Percentiles rank a stretch among this genome's conserved stretches.
Evolutionary conservation across 2,329 filamentous ascomycete species (phyloP).

Genomic region (Cyclaneusma minus): DNA sequence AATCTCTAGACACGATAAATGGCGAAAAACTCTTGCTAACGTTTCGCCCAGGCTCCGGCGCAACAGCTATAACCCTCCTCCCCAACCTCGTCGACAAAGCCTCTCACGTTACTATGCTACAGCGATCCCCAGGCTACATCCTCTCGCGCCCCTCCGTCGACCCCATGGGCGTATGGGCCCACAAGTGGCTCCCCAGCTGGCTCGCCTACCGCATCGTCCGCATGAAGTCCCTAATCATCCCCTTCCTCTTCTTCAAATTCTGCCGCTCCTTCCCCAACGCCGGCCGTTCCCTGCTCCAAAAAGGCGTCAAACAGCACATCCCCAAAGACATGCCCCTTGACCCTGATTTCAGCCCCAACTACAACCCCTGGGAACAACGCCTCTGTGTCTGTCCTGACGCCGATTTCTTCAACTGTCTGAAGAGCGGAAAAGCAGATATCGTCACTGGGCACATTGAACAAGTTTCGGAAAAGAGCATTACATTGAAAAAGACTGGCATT

Average conservation of each 20-base stretch:
- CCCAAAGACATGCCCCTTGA: constrained; percentile 37
- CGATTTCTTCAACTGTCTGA: constrained; percentile 38
- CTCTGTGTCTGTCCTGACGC: constrained; percentile 49
- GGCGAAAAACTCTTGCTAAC: too few species aligned
- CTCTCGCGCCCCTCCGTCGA: constrained; percentile 25
- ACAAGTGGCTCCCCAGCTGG: constrained; percentile 25
- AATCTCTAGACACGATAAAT: too few species aligned
- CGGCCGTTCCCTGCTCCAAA: constrained; percentile 30
- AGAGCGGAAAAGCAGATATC: constrained; percentile 27
- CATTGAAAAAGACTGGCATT: constrained; percentile 27
- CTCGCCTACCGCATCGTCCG: constrained; percentile 31
- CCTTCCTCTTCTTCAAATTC: constrained; percentile 31
- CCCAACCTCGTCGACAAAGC: constrained; percentile 53
- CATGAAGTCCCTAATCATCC: constrained; percentile 31
- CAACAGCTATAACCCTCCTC: constrained; percentile 64
- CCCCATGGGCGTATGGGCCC: constrained; percentile 6
- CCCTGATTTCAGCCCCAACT: constrained; percentile 47
- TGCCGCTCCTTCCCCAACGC: constrained; percentile 35
- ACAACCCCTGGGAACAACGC: constrained; percentile 59
- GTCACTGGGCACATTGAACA: constrained; percentile 36
- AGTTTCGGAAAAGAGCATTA: constrained; percentile 31
- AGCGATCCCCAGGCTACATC: constrained; percentile 63
- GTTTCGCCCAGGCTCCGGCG: constrained; percentile 68
- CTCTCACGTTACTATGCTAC: constrained; percentile 58
- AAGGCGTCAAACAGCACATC: constrained; percentile 29